Conservation (phyloP, 768 basidiomycete species). For the Podaxis mareebaensis region DNA sequence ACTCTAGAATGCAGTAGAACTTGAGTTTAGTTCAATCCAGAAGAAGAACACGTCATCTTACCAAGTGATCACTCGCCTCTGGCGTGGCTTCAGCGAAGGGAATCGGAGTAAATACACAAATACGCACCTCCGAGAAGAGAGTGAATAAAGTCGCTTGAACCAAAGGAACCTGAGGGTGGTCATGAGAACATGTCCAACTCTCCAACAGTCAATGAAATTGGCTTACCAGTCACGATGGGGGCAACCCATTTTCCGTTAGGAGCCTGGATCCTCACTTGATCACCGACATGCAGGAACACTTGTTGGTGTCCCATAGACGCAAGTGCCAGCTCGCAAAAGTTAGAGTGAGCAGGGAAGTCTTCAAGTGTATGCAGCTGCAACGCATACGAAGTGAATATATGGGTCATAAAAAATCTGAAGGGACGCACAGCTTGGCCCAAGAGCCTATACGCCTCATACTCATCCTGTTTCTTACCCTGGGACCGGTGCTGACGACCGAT, state of each 20-base stretch:
- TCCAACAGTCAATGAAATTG: neutral
- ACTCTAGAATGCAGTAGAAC: slow-evolving; percentile 28
- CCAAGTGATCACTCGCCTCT: slow-evolving; percentile 68
- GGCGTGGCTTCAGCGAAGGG: slow-evolving; percentile 1
- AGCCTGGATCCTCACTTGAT: slow-evolving; percentile 70
- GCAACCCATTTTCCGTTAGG: slow-evolving; percentile 76
- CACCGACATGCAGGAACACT: slow-evolving; percentile 88
- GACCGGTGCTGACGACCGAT: slow-evolving; percentile 66
- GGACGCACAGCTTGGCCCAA: slow-evolving; percentile 65
- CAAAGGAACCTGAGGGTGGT: slow-evolving; percentile 60
- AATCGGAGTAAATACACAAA: neutral
- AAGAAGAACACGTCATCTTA: slow-evolving; percentile 27
- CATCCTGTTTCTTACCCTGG: slow-evolving; percentile 60
- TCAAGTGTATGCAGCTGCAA: slow-evolving; percentile 75
- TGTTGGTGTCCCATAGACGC: slow-evolving; percentile 70
- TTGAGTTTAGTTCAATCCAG: slow-evolving; percentile 6
- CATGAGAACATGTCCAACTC: neutral
- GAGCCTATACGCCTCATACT: slow-evolving; percentile 79
- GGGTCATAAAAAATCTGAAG: neutral
- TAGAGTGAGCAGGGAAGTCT: slow-evolving; percentile 87
- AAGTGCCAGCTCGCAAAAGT: slow-evolving; percentile 86
- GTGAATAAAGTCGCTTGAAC: slow-evolving; percentile 76
- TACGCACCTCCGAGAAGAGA: slow-evolving; percentile 70
- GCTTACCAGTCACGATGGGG: slow-evolving; percentile 75
- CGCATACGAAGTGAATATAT: neutral